Percentiles rank a stretch among this genome's conserved stretches.
Conservation (phyloP, 2,329 filamentous ascomycete genomes). For the Sporothrix dimorphospora region DNA sequence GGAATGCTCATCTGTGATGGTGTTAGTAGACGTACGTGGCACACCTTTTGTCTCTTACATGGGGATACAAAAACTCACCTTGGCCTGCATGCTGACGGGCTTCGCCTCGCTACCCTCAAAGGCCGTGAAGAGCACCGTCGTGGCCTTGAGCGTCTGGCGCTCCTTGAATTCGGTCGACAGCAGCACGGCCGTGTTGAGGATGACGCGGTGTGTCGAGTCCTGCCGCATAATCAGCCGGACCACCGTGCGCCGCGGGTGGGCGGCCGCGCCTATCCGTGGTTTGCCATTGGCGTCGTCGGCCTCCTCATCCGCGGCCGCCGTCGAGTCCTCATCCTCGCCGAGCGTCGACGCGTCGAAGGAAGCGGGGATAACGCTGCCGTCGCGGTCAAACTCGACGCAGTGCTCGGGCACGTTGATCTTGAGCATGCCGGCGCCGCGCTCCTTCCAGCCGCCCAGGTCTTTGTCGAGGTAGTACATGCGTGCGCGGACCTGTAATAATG, state of each 20-base stretch:
- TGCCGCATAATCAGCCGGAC: conserved; percentile 86
- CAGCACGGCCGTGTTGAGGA: conserved; percentile 82
- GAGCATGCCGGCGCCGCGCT: conserved; percentile 80
- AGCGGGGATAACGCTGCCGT: conserved; percentile 37
- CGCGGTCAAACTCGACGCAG: conserved; percentile 57
- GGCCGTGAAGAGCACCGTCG: conserved; percentile 68
- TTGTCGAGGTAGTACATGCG: conserved; percentile 83
- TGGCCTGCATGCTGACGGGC: conserved; percentile 63
- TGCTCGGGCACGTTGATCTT: conserved; percentile 76
- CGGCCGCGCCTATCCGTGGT: conserved; percentile 22
- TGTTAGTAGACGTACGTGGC: conserved; percentile 1
- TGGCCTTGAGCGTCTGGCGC: conserved; percentile 71
- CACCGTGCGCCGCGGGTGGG: conserved; percentile 47
- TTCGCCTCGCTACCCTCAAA: conserved; percentile 60
- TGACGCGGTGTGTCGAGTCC: conserved; percentile 83
- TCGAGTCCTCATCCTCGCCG: conserved; percentile 35
- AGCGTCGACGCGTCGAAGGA: conserved; percentile 35
- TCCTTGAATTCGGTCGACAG: conserved; percentile 80
- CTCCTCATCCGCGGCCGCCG: conserved; percentile 37
- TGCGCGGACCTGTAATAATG: conserved; percentile 62
- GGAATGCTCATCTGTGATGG: conserved; percentile 54
- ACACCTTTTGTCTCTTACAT: neutral
- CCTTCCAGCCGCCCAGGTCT: conserved; percentile 76
- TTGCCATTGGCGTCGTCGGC: conserved; percentile 38
- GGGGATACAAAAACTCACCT: conserved; percentile 49